Conservation (phyloP, 257 asterid species). For the Mentha longifolia region DNA sequence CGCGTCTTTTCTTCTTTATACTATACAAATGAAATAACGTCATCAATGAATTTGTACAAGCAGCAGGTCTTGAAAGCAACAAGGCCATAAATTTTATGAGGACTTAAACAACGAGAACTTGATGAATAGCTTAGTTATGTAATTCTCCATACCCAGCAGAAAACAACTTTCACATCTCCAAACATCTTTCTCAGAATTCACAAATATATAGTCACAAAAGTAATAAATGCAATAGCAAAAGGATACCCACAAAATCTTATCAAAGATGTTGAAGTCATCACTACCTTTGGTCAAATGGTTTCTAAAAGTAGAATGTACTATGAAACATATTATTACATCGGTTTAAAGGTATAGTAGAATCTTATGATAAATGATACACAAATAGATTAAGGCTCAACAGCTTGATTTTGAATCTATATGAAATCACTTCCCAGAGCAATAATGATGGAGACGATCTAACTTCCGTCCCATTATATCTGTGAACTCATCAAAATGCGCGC, state of each 20-base stretch:
- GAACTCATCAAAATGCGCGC: conserved; percentile 2
- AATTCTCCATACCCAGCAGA: not conserved
- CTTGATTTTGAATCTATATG: not conserved
- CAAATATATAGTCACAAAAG: not conserved
- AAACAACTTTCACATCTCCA: not conserved
- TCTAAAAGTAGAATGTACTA: not conserved
- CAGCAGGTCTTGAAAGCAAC: not conserved
- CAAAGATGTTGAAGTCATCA: not conserved
- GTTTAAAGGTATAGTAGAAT: conserved; percentile 18
- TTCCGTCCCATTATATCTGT: not conserved
- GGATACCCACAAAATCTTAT: not conserved
- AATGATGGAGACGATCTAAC: not conserved
- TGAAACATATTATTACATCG: not conserved
- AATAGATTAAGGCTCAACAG: not conserved
- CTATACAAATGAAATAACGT: not conserved
- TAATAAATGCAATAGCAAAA: conserved; percentile 14
- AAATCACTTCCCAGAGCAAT: not conserved
- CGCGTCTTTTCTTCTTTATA: not conserved
- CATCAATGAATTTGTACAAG: conserved; percentile 1
- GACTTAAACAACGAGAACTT: conserved; percentile 16
- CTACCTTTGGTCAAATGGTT: not conserved
- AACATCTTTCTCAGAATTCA: not conserved
- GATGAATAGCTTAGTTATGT: not conserved
- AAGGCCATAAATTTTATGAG: conserved; percentile 3
- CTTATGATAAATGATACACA: conserved; percentile 9